Percentiles rank a stretch among this genome's conserved stretches.
phyloP scores from a whole-genome alignment of 208 protist species.

The Crithidia fasciculata region DNA sequence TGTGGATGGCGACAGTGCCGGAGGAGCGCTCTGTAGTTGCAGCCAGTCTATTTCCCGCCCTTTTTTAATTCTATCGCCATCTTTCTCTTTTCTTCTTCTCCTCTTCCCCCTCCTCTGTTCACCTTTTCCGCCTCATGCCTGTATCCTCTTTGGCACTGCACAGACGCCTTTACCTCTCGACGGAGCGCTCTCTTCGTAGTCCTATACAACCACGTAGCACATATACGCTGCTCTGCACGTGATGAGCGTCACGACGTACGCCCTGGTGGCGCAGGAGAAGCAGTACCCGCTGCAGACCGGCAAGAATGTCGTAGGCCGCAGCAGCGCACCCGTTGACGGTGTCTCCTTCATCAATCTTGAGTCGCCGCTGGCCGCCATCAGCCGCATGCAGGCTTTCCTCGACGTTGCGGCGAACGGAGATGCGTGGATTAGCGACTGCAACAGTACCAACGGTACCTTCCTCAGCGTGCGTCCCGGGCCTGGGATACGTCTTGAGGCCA shows the following conservation, averaged over 20 bases:
- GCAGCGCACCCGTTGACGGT: slow-evolving; percentile 45
- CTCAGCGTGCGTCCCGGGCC: slow-evolving; percentile 52
- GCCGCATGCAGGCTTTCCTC: slow-evolving; percentile 83
- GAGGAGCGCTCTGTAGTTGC: no score
- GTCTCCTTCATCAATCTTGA: slow-evolving; percentile 75
- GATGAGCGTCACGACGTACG: slow-evolving; percentile 34
- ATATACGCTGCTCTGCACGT: slow-evolving; percentile 35
- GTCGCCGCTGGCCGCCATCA: slow-evolving; percentile 65
- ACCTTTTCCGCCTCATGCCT: no score
- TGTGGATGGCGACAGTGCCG: no score
- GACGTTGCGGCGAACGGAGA: slow-evolving; percentile 82
- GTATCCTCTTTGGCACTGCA: no score
- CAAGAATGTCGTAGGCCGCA: slow-evolving; percentile 82
- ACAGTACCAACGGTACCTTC: slow-evolving; percentile 89
- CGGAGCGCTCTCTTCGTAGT: not conserved
- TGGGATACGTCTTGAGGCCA: slow-evolving; percentile 62
- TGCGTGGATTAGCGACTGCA: slow-evolving; percentile 84
- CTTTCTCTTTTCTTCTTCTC: not conserved
- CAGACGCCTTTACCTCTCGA: no score
- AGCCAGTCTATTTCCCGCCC: not conserved
- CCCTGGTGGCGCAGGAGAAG: slow-evolving; percentile 23
- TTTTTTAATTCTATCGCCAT: slow-evolving; percentile 10
- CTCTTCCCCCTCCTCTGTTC: not conserved
- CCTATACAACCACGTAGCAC: not conserved
- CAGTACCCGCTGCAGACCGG: slow-evolving; percentile 49